phyloP scores from a whole-genome alignment of 2,329 filamentous ascomycete genomes.

The Lomentospora prolificans region DNA sequence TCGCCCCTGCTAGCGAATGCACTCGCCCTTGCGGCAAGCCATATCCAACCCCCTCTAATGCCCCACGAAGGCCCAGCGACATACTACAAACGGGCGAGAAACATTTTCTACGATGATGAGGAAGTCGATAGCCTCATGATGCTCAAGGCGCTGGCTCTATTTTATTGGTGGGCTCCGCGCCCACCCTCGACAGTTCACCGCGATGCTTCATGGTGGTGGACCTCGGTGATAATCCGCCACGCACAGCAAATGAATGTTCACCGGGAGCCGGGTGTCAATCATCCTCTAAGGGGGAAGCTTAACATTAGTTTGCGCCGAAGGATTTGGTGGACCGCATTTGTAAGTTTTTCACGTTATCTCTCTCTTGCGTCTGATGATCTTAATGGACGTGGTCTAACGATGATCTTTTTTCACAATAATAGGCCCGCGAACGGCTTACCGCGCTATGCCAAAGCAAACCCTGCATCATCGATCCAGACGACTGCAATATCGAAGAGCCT shows the following conservation, averaged over 20 bases:
- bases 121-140: constrained; percentile 26
- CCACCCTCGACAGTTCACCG: constrained; percentile 26
- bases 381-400: background rate
- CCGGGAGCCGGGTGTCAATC: constrained; percentile 21
- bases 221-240: constrained; percentile 29
- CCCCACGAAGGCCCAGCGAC: constrained; percentile 25
- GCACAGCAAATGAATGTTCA: constrained; percentile 34
- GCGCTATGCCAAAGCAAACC: constrained; percentile 32
- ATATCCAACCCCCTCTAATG: constrained; percentile 30
- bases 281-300: constrained; percentile 13
- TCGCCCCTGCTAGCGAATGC: constrained; percentile 27
- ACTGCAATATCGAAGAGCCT: constrained; percentile 28
- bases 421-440: constrained; percentile 27
- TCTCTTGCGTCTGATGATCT: background rate
- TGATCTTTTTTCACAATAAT: background rate
- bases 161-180: constrained; percentile 34
- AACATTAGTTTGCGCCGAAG: constrained; percentile 21
- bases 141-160: constrained; percentile 26
- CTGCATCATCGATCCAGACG: constrained; percentile 30
- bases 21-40: constrained; percentile 28
- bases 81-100: constrained; percentile 29
- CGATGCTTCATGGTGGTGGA: constrained; percentile 36
- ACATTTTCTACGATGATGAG: constrained; percentile 30
- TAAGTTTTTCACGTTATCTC: constrained; percentile 8
- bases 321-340: constrained; percentile 34